Conservation (phyloP, 192 early-diverging fungal species). For the Coemansia sp. region DNA sequence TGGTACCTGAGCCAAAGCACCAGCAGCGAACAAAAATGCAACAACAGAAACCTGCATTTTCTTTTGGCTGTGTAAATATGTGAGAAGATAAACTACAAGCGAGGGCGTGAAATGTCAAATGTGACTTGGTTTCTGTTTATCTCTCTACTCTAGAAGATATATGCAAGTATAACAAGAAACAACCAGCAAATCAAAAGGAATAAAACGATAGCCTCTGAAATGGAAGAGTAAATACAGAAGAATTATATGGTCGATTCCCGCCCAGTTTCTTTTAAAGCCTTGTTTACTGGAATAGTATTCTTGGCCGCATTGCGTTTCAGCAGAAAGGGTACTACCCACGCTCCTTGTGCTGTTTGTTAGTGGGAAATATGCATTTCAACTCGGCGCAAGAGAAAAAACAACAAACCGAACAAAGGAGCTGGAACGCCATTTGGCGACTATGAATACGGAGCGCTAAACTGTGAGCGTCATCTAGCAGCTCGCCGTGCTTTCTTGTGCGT, state of each 20-base stretch:
- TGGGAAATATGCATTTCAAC: constrained; percentile 1
- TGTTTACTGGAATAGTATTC: not conserved
- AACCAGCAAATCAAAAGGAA: not conserved
- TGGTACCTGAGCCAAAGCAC: constrained; percentile 30
- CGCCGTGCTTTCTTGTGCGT: not conserved
- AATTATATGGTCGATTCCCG: not conserved
- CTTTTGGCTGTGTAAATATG: not conserved
- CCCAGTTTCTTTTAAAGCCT: not conserved
- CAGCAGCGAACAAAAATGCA: constrained; percentile 24
- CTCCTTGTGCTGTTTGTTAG: not conserved
- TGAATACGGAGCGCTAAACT: not conserved
- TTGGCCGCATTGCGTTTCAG: not conserved
- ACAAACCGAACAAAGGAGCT: not conserved
- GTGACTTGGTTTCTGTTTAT: not conserved
- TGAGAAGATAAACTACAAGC: not conserved
- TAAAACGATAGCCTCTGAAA: not conserved
- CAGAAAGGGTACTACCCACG: not conserved
- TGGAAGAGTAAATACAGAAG: not conserved
- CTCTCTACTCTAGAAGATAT: not conserved
- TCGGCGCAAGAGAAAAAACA: constrained; percentile 2
- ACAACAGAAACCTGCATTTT: constrained; percentile 27
- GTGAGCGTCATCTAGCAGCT: not conserved
- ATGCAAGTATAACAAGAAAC: not conserved
- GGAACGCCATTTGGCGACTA: not conserved
- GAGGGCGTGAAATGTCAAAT: not conserved